Percentiles rank a stretch among this genome's conserved stretches.
Evolutionary conservation across 176 grass and related monocot species (phyloP).

Genomic region (Lolium perenne): DNA sequence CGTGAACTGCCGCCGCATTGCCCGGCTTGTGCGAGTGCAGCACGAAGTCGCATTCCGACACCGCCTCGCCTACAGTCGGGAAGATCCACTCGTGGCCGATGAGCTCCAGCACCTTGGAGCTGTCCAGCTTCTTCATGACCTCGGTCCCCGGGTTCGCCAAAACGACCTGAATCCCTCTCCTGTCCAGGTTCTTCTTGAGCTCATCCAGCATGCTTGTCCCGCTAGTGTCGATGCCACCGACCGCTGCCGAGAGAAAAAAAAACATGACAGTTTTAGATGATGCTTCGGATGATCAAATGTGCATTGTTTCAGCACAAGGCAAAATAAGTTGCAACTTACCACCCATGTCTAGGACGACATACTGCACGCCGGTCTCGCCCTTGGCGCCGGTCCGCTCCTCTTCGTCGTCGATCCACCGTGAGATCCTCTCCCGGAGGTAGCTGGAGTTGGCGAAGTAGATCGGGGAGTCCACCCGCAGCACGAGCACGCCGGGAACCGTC

Average conservation of each 20-base stretch:
- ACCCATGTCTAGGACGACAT: conserved; percentile 85
- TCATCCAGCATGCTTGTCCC: conserved; percentile 93
- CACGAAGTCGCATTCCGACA: conserved; percentile 64
- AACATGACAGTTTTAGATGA: background rate
- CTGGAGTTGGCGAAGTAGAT: conserved; percentile 91
- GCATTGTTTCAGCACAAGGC: background rate
- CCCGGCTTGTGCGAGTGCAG: conserved; percentile 65
- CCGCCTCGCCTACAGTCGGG: conserved; percentile 79
- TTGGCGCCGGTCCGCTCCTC: conserved; percentile 65
- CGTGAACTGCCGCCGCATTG: conserved; percentile 3
- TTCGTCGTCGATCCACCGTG: conserved; percentile 87
- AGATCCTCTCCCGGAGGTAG: conserved; percentile 91
- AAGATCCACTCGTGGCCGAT: conserved; percentile 94
- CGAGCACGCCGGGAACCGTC: conserved; percentile 69
- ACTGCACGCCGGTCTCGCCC: conserved; percentile 61
- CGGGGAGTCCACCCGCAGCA: conserved; percentile 78
- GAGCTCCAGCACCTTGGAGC: conserved; percentile 76
- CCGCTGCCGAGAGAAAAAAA: conserved; percentile 49
- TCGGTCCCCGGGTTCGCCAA: conserved; percentile 89
- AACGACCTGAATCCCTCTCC: conserved; percentile 77
- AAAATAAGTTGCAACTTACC: conserved; percentile 54
- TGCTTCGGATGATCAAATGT: background rate
- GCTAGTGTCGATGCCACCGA: conserved; percentile 89
- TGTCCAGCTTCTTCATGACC: conserved; percentile 92
- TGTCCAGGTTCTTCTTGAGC: conserved; percentile 66